phyloP scores from a whole-genome alignment of 2,329 filamentous ascomycete genomes.

The Fusarium devonianum region DNA sequence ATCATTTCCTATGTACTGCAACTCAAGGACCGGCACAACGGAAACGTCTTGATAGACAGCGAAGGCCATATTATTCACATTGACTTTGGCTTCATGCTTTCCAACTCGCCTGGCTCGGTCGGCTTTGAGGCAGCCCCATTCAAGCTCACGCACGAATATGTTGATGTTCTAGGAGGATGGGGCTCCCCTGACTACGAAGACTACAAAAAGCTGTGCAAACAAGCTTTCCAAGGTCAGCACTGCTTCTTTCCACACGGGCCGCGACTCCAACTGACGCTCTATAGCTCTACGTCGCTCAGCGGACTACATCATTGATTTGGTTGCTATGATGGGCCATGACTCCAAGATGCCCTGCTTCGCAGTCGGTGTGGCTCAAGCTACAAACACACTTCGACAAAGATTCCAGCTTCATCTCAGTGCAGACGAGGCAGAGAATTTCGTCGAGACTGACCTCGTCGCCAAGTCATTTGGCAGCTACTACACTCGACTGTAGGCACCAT shows the following conservation, averaged over 20 bases:
- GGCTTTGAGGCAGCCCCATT: conserved; percentile 88
- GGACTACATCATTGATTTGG: conserved; percentile 81
- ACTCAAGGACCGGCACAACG: conserved; percentile 86
- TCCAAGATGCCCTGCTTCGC: conserved; percentile 87
- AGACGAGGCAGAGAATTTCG: conserved; percentile 81
- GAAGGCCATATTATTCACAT: conserved; percentile 89
- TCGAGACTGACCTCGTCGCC: conserved; percentile 78
- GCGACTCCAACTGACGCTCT: conserved; percentile 15
- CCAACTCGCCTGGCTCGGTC: conserved; percentile 83
- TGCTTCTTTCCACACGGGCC: background rate
- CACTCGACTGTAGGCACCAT: conserved; percentile 74
- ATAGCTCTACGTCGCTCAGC: conserved; percentile 77
- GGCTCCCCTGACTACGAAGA: conserved; percentile 74
- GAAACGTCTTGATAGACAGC: conserved; percentile 85
- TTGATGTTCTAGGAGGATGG: conserved; percentile 80
- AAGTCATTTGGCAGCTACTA: conserved; percentile 90
- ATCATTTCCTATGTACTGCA: conserved; percentile 85
- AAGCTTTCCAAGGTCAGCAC: conserved; percentile 77
- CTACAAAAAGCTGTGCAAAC: conserved; percentile 82
- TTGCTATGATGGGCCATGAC: conserved; percentile 83
- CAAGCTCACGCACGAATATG: conserved; percentile 85
- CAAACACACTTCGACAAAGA: conserved; percentile 72
- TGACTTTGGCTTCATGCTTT: conserved; percentile 90
- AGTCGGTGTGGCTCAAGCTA: conserved; percentile 75
- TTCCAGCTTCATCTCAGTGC: conserved; percentile 85